Percentiles rank a stretch among this genome's conserved stretches.
phyloP scores from a whole-genome alignment of 306 rosid genomes.

The Vicia villosa region DNA sequence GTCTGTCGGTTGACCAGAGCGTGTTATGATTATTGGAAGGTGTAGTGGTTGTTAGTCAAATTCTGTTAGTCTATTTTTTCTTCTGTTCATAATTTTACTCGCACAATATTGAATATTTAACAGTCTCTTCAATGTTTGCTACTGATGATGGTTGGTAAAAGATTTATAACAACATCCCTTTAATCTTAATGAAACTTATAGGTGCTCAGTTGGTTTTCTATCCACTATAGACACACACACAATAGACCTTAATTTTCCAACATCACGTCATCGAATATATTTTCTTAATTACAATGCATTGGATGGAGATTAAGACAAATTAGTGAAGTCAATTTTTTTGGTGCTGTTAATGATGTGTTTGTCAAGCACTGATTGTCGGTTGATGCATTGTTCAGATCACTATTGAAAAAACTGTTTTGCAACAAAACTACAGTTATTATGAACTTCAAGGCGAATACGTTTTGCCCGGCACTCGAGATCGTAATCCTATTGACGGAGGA shows the following conservation, averaged over 20 bases:
- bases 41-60: neutral
- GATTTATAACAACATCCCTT: slow-evolving; percentile 2
- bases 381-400: slow-evolving; percentile 68
- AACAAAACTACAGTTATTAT: slow-evolving; percentile 85
- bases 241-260: neutral
- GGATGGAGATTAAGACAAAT: neutral
- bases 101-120: slow-evolving; percentile 13
- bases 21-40: neutral
- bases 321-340: slow-evolving; percentile 17
- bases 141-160: neutral
- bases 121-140: slow-evolving; percentile 21
- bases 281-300: slow-evolving; percentile 4
- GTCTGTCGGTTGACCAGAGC: slow-evolving; percentile 26
- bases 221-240: neutral
- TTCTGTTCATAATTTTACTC: neutral
- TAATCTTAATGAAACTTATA: neutral
- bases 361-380: slow-evolving; percentile 31
- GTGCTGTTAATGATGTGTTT: slow-evolving; percentile 10
- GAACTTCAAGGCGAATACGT: slow-evolving; percentile 99
- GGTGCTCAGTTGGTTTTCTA: slow-evolving; percentile 13
- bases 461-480: slow-evolving; percentile 84
- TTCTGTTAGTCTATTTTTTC: neutral
- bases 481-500: slow-evolving; percentile 61
- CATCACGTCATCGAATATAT: neutral
- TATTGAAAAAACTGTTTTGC: slow-evolving; percentile 88